phyloP scores from a whole-genome alignment of 2,329 filamentous ascomycete species.

The Fusarium sp. region DNA sequence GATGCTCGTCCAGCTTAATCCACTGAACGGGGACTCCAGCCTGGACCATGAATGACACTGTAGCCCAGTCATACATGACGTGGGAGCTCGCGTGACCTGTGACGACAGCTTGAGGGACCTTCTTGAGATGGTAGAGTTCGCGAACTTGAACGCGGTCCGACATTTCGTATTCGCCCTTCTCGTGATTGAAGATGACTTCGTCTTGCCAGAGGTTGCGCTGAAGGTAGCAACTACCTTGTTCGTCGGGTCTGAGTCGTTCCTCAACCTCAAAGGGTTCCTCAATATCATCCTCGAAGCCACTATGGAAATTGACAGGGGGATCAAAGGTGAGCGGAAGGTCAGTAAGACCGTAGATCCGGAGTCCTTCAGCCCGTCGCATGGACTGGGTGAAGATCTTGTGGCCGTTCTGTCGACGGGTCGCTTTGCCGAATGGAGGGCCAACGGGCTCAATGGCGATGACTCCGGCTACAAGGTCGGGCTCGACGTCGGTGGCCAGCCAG shows the following conservation, averaged over 20 bases:
- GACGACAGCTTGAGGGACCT: constrained; percentile 62
- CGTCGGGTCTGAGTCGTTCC: constrained; percentile 15
- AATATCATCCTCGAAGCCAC: constrained; percentile 9
- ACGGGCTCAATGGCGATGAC: constrained; percentile 65
- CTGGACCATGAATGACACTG: constrained; percentile 63
- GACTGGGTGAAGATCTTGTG: constrained; percentile 35
- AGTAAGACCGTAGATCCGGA: constrained; percentile 55
- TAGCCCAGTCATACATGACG: constrained; percentile 66
- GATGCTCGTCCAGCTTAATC: constrained; percentile 57
- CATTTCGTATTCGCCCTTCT: not conserved
- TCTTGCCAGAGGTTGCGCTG: constrained; percentile 28
- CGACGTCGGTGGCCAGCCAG: constrained; percentile 62
- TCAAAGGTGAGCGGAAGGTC: constrained; percentile 57
- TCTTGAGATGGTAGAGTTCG: constrained; percentile 60
- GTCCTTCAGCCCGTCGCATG: constrained; percentile 10
- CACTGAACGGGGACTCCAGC: constrained; percentile 60
- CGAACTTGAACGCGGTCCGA: constrained; percentile 34
- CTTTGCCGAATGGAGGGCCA: constrained; percentile 62
- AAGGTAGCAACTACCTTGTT: constrained; percentile 36
- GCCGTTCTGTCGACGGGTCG: constrained; percentile 9
- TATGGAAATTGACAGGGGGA: constrained; percentile 48
- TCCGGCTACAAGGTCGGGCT: constrained; percentile 60
- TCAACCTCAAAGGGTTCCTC: constrained; percentile 31
- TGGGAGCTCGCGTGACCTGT: constrained; percentile 68
- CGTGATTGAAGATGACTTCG: not conserved